phyloP scores from a whole-genome alignment of 2,329 filamentous ascomycete species.

The Phaeophleospora eucalypticola region DNA sequence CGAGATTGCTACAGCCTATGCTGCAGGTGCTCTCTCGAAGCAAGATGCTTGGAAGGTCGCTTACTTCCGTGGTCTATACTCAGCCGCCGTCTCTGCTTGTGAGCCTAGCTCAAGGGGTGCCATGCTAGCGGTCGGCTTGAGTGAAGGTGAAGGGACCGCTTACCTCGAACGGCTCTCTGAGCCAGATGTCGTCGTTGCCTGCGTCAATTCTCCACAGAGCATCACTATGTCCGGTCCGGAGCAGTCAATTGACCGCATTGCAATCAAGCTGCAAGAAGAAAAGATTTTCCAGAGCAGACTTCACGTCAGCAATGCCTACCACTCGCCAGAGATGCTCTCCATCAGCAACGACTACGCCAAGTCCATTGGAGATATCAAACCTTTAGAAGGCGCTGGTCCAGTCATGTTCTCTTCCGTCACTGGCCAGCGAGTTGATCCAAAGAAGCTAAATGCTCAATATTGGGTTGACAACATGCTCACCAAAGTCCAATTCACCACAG shows the following conservation, averaged over 20 bases:
- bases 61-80: conserved; percentile 13
- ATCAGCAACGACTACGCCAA: not conserved
- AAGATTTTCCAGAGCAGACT: conserved; percentile 32
- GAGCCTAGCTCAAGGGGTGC: conserved; percentile 14
- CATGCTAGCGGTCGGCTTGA: conserved; percentile 33
- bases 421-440: not conserved
- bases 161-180: conserved; percentile 13
- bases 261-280: conserved; percentile 29
- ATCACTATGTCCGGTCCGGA: conserved; percentile 40
- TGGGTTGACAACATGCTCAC: not conserved
- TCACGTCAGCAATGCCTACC: not conserved
- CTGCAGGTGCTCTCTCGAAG: conserved; percentile 19
- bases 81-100: not conserved
- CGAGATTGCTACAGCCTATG: conserved; percentile 33
- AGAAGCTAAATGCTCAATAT: not conserved
- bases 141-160: conserved; percentile 20
- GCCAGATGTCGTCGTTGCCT: conserved; percentile 30
- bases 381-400: not conserved
- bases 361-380: not conserved
- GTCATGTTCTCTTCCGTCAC: conserved; percentile 2
- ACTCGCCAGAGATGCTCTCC: not conserved
- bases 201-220: conserved; percentile 38
- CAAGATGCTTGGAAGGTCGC: conserved; percentile 10
- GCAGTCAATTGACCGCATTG: conserved; percentile 32
- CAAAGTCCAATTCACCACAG: not conserved